Percentiles rank a stretch among this genome's conserved stretches.
phyloP scores from a whole-genome alignment of 2,329 filamentous ascomycete species.

The Thelonectria rubi region DNA sequence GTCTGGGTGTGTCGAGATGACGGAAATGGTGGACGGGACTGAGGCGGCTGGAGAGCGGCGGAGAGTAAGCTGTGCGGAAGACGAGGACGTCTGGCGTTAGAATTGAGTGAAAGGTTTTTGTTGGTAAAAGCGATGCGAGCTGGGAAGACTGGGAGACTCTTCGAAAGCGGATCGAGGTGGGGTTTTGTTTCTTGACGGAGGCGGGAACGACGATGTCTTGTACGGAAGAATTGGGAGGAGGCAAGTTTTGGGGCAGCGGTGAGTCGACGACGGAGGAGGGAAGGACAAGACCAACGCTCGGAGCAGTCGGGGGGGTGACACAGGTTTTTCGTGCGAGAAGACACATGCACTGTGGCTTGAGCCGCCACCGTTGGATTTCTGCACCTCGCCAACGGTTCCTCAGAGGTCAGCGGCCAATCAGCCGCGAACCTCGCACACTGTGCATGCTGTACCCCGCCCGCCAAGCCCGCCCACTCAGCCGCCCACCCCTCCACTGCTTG shows the following conservation, averaged over 20 bases:
- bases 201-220: conserved; percentile 13
- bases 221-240: conserved; percentile 9
- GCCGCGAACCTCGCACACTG: background rate
- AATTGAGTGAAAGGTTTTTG: background rate
- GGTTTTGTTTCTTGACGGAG: background rate
- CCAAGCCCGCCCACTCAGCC: background rate
- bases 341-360: conserved; percentile 14
- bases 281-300: conserved; percentile 20
- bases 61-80: conserved; percentile 17
- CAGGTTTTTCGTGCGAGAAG: conserved; percentile 9
- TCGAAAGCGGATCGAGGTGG: background rate
- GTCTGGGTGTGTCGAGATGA: conserved; percentile 29
- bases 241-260: conserved; percentile 27
- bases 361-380: conserved; percentile 10
- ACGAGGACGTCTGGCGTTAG: background rate
- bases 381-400: conserved; percentile 1
- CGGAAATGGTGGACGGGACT: conserved; percentile 10
- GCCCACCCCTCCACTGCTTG: no score
- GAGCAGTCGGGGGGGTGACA: conserved; percentile 7
- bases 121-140: background rate
- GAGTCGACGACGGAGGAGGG: conserved; percentile 18
- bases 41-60: conserved; percentile 24
- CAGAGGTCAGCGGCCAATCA: conserved; percentile 11
- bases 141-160: background rate
- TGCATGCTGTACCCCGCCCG: conserved; percentile 7